Percentiles rank a stretch among this genome's conserved stretches.
Conservation (phyloP, 2,329 filamentous ascomycete species). For the Davidsoniella australis region DNA sequence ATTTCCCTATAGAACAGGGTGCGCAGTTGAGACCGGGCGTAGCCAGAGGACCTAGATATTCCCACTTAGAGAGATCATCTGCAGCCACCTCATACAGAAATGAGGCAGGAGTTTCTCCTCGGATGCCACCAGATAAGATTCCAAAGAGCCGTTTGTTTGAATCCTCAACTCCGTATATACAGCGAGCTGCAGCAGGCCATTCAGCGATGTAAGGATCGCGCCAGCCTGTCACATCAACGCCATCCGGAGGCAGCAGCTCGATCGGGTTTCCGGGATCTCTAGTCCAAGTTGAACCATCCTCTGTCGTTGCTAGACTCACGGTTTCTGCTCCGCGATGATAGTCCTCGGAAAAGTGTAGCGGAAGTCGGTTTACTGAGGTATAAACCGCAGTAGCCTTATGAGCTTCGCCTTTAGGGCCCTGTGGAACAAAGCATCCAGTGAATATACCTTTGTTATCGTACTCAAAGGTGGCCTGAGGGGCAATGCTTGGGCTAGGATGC, state of each 20-base stretch:
- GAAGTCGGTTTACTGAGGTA: not conserved
- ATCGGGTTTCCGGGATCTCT: not conserved
- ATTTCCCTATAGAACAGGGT: not conserved
- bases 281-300: not conserved
- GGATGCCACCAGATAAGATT: not conserved
- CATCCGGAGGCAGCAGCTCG: not conserved
- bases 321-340: not conserved
- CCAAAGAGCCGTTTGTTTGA: not conserved
- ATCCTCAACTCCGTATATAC: not conserved
- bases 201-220: not conserved
- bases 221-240: not conserved
- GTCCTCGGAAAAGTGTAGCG: not conserved
- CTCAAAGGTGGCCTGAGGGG: not conserved
- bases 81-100: not conserved
- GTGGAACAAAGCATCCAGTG: not conserved
- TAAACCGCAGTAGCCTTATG: not conserved
- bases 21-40: not conserved
- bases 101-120: not conserved
- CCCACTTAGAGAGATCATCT: not conserved
- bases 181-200: not conserved
- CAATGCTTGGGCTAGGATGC: not conserved
- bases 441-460: constrained; percentile 1
- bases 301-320: not conserved
- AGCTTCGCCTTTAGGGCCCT: not conserved
- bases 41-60: not conserved